These are phyloP conservation scores for Bocquillonia castaneifolia DNA, from an alignment of 441 rosid genomes.

Conservation along the genomic window DNA sequence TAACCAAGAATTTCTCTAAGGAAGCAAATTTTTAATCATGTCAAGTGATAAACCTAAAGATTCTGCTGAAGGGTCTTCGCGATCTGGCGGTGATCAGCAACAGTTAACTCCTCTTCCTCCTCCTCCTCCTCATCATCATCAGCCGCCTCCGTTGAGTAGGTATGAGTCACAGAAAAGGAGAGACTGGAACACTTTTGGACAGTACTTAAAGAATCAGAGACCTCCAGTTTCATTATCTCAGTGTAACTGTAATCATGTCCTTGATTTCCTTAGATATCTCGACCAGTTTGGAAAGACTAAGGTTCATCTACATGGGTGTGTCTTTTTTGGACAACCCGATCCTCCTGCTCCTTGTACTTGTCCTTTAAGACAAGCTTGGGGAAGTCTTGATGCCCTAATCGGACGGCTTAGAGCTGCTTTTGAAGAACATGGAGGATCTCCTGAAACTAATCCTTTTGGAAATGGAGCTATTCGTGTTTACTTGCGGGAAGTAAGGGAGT, in stretches of 20 bases:
- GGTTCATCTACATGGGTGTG: constrained; percentile 70
- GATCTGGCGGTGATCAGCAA: constrained; percentile 34
- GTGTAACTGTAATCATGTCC: constrained; percentile 65
- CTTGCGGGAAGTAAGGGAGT: constrained; percentile 72
- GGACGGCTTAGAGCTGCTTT: constrained; percentile 81
- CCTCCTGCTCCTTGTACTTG: constrained; percentile 80
- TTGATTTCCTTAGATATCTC: constrained; percentile 71
- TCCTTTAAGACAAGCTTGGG: constrained; percentile 90
- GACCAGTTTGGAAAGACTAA: constrained; percentile 87
- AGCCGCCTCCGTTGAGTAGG: constrained; percentile 51
- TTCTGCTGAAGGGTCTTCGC: constrained; percentile 45
- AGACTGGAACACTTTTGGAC: constrained; percentile 90
- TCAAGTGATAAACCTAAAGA: constrained; percentile 30
- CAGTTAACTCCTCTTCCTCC: constrained; percentile 18
- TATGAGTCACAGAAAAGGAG: constrained; percentile 79
- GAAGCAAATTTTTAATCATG: constrained; percentile 27
- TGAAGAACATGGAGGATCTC: constrained; percentile 77
- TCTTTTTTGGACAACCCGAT: constrained; percentile 73
- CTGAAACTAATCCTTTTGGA: constrained; percentile 79
- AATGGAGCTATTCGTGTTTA: constrained; percentile 67
- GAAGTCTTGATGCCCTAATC: constrained; percentile 86
- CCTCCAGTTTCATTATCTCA: constrained; percentile 70
- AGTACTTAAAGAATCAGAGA: constrained; percentile 71
- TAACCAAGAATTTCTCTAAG: constrained; percentile 21
- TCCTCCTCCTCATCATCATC: constrained; percentile 27